phyloP scores from a whole-genome alignment of 495 filamentous ascomycete species.

The Aspergillus saccharolyticus region DNA sequence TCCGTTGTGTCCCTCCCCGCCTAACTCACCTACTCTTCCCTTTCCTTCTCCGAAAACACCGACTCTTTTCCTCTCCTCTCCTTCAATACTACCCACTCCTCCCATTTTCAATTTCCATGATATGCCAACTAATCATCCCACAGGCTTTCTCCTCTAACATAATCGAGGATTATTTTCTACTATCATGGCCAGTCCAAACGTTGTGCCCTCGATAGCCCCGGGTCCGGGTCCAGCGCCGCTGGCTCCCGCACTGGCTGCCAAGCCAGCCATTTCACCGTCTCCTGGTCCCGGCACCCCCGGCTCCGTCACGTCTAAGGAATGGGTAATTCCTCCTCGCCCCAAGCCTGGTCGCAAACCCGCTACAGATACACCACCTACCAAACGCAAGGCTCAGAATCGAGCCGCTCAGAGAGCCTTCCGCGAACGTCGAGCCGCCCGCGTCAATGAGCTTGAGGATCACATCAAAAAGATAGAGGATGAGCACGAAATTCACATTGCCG shows the following conservation, averaged over 20 bases:
- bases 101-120: background rate
- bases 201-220: constrained; percentile 26
- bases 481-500: constrained; percentile 39
- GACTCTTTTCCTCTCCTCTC: no score
- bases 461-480: constrained; percentile 60
- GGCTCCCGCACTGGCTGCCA: constrained; percentile 34
- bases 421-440: constrained; percentile 78
- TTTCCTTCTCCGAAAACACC: constrained; percentile 4
- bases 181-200: constrained; percentile 32
- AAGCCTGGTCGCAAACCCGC: constrained; percentile 94
- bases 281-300: constrained; percentile 42
- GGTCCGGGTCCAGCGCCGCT: constrained; percentile 29
- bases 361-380: constrained; percentile 84
- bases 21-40: constrained; percentile 7
- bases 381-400: constrained; percentile 88
- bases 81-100: background rate
- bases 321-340: constrained; percentile 80
- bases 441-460: constrained; percentile 81
- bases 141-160: constrained; percentile 11
- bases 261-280: constrained; percentile 35
- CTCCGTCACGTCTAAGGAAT: constrained; percentile 69
- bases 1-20: no score
- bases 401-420: constrained; percentile 89
- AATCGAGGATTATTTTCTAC: background rate
- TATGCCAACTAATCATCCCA: constrained; percentile 16